A percentile compares a stretch with the other conserved stretches of the same genome.
phyloP scores from a whole-genome alignment of 805 yeast genomes.

The Candida nemodendra region DNA sequence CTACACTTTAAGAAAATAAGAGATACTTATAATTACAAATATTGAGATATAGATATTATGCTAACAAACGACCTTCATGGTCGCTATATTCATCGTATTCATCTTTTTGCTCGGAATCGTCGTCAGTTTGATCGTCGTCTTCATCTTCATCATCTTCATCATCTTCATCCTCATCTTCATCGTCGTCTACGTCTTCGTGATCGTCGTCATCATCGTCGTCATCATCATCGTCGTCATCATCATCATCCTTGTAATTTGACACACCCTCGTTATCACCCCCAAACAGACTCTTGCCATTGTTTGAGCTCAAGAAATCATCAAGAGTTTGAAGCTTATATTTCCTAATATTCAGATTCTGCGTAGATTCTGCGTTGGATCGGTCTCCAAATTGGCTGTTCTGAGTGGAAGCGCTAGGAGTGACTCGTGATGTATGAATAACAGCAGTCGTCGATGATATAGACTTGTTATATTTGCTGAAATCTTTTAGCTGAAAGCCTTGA shows the following conservation, averaged over 20 bases:
- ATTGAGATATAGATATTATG: too few species aligned
- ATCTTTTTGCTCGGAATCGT: conserved; percentile 31
- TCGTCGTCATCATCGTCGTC: conserved; percentile 27
- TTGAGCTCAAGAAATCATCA: conserved; percentile 69
- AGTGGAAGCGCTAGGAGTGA: background rate
- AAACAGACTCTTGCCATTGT: conserved; percentile 42
- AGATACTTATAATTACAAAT: too few species aligned
- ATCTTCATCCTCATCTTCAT: conserved; percentile 27
- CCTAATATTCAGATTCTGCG: conserved; percentile 20
- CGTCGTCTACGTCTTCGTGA: conserved; percentile 30
- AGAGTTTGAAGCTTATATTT: conserved; percentile 68
- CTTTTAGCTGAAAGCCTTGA: conserved; percentile 38
- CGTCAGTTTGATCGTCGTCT: conserved; percentile 32
- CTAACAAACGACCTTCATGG: conserved; percentile 9
- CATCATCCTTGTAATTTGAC: conserved; percentile 15
- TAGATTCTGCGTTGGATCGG: background rate
- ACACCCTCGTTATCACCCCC: conserved; percentile 25
- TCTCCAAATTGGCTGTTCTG: background rate
- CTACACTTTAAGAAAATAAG: too few species aligned
- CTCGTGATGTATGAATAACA: background rate
- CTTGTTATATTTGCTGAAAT: conserved; percentile 34
- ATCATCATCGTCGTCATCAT: conserved; percentile 3
- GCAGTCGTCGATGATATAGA: conserved; percentile 20
- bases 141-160: conserved; percentile 34
- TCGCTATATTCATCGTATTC: conserved; percentile 17